Evolutionary conservation across 495 filamentous ascomycete genomes (phyloP).

Genomic region (Daldinia grandis): DNA sequence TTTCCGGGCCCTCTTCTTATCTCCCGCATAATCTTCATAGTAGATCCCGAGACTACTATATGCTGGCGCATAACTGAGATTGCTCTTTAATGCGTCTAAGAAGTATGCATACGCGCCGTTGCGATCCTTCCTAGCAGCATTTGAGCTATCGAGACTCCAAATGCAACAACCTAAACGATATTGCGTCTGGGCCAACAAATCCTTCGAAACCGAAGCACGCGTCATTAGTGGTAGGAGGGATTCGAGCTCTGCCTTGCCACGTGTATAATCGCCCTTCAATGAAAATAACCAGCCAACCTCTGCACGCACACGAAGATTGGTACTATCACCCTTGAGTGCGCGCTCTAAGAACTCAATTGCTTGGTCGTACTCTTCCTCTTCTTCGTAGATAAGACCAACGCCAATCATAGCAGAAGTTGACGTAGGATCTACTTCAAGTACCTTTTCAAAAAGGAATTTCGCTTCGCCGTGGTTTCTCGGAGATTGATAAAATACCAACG

Average conservation of each 20-base stretch:
- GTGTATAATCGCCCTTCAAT: constrained; percentile 74
- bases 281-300: constrained; percentile 92
- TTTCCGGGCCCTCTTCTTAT: constrained; percentile 81
- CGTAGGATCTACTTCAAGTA: constrained; percentile 73
- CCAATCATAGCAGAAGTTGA: constrained; percentile 86
- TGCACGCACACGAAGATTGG: constrained; percentile 76
- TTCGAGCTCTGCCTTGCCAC: constrained; percentile 72
- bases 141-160: constrained; percentile 81
- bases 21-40: constrained; percentile 89
- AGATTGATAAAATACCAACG: constrained; percentile 84
- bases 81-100: constrained; percentile 81
- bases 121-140: constrained; percentile 75
- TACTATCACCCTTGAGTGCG: constrained; percentile 73
- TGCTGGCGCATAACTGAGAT: constrained; percentile 88
- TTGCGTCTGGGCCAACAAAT: constrained; percentile 81
- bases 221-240: constrained; percentile 64
- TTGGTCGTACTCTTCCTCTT: constrained; percentile 83
- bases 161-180: constrained; percentile 90
- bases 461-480: constrained; percentile 91
- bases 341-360: constrained; percentile 80
- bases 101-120: constrained; percentile 79
- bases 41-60: constrained; percentile 96
- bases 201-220: constrained; percentile 57
- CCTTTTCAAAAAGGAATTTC: constrained; percentile 77
- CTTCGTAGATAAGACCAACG: constrained; percentile 88